phyloP scores from a whole-genome alignment of 768 basidiomycete genomes.

The Rhodotorula toruloides region DNA sequence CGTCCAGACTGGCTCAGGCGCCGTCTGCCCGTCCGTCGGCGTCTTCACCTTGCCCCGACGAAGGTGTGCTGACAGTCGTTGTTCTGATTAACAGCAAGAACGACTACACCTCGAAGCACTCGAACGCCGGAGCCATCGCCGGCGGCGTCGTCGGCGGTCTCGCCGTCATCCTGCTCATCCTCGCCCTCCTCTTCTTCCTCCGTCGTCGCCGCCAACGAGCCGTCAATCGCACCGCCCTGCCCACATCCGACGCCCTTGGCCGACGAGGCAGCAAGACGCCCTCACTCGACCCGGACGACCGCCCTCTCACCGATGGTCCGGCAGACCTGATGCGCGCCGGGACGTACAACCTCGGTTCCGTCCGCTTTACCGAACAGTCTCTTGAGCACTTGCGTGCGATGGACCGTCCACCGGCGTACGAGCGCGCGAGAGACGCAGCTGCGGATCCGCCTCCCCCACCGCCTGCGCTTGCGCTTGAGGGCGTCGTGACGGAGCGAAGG shows the following conservation, averaged over 20 bases:
- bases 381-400: slow-evolving; percentile 11
- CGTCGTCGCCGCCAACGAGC: slow-evolving; percentile 3
- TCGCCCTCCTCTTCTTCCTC: slow-evolving; percentile 1
- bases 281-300: not conserved
- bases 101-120: not conserved
- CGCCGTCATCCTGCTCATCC: not conserved
- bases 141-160: slow-evolving; percentile 24
- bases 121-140: not conserved
- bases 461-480: no score
- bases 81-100: slow-evolving; percentile 3
- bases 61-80: no score
- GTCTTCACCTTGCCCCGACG: no score
- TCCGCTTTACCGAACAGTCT: slow-evolving; percentile 20
- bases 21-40: slow-evolving; percentile 16
- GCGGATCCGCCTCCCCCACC: no score
- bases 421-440: no score
- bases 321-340: slow-evolving; percentile 12
- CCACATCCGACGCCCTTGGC: not conserved
- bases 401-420: slow-evolving; percentile 19
- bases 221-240: not conserved
- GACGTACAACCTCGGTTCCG: slow-evolving; percentile 24
- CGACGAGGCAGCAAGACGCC: not conserved
- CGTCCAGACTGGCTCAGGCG: slow-evolving; percentile 7
- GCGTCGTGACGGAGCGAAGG: no score
- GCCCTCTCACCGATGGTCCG: not conserved